Conservation (phyloP, 108 stramenopile species). For the Stephanodiscus minutulus region DNA sequence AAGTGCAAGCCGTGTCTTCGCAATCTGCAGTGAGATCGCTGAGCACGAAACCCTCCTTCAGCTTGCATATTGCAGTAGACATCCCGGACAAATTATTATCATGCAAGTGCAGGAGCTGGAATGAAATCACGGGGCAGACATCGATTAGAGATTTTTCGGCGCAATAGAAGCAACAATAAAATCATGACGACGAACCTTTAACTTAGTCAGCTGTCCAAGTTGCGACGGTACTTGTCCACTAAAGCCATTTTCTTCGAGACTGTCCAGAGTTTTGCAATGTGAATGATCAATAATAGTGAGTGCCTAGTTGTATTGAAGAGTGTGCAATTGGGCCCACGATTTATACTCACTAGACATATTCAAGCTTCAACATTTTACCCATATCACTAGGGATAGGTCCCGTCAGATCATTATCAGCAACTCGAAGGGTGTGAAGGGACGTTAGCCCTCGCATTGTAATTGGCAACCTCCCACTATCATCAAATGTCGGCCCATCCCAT, state of each 20-base stretch:
- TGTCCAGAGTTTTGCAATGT: not conserved
- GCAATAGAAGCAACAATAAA: not conserved
- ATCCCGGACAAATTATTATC: slow-evolving; percentile 35
- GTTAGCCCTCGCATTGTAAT: slow-evolving; percentile 43
- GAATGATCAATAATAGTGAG: not conserved
- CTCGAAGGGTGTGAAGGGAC: slow-evolving; percentile 32
- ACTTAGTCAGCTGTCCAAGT: slow-evolving; percentile 36
- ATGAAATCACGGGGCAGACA: not conserved
- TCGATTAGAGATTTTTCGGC: not conserved
- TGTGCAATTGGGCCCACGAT: not conserved
- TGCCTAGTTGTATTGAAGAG: not conserved
- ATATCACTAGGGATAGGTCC: slow-evolving; percentile 42
- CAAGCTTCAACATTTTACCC: slow-evolving; percentile 46
- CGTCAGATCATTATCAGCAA: slow-evolving; percentile 35
- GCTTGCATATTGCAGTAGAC: slow-evolving; percentile 28
- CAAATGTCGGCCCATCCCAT: not conserved
- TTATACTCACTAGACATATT: slow-evolving; percentile 26
- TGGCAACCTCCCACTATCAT: slow-evolving; percentile 26
- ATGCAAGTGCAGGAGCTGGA: slow-evolving; percentile 28
- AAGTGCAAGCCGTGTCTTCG: slow-evolving; percentile 25
- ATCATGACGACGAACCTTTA: slow-evolving; percentile 21
- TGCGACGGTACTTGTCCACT: slow-evolving; percentile 20
- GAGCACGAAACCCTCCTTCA: slow-evolving; percentile 30
- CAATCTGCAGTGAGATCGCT: slow-evolving; percentile 32
- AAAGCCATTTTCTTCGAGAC: slow-evolving; percentile 40